These are phyloP conservation scores for Manihot esculenta DNA, from an alignment of 441 rosid genomes.

Conservation along the genomic window DNA sequence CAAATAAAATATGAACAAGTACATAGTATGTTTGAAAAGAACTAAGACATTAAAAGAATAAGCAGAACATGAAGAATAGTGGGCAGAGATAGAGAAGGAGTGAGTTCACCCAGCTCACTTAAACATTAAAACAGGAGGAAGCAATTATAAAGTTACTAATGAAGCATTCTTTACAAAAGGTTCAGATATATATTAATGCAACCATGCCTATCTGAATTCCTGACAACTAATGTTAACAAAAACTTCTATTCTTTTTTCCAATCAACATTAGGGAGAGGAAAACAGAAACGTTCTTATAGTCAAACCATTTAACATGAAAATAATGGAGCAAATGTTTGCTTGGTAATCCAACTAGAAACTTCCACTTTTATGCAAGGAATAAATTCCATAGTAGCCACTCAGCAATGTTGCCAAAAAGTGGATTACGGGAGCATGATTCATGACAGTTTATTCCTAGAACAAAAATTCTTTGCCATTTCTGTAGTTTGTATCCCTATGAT, in stretches of 20 bases:
- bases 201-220: too few species aligned
- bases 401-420: neutral
- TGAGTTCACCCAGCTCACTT: neutral
- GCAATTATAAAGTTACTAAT: neutral
- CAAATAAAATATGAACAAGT: neutral
- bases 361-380: neutral
- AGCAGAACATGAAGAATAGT: neutral
- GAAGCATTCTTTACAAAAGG: neutral
- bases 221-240: neutral
- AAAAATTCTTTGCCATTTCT: neutral
- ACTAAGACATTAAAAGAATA: neutral
- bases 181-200: neutral
- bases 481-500: neutral
- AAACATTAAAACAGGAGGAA: neutral
- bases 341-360: neutral
- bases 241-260: too few species aligned
- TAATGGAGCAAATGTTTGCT: neutral
- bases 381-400: neutral
- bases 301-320: neutral
- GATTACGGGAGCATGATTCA: neutral
- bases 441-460: neutral
- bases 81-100: neutral
- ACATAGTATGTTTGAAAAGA: too few species aligned
- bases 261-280: neutral
- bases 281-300: neutral